Percentiles rank a stretch among this genome's conserved stretches.
phyloP scores from a whole-genome alignment of 345 rosid genomes.

The Hypericum androsaemum region DNA sequence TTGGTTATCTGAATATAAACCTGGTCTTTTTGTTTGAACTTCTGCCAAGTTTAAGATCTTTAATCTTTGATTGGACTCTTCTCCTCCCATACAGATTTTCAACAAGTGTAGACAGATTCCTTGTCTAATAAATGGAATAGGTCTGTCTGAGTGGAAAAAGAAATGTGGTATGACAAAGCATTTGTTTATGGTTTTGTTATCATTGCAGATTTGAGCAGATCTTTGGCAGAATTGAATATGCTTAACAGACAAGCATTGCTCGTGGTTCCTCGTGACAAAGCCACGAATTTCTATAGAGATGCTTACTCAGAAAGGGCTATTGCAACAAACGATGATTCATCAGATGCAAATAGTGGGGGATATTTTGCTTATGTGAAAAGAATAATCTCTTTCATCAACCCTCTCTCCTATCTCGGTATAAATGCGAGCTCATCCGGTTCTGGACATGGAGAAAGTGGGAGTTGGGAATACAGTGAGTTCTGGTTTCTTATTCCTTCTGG shows the following conservation, averaged over 20 bases:
- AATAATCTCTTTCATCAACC: conserved; percentile 57
- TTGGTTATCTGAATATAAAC: too few species aligned
- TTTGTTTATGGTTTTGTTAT: too few species aligned
- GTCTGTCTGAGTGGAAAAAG: too few species aligned
- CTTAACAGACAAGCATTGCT: conserved; percentile 75
- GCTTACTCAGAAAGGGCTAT: conserved; percentile 19
- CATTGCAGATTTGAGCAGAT: conserved; percentile 58
- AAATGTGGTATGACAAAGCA: too few species aligned
- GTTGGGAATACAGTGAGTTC: conserved; percentile 39
- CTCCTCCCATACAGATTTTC: too few species aligned
- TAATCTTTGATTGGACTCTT: too few species aligned
- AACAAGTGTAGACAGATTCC: too few species aligned
- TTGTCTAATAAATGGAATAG: too few species aligned
- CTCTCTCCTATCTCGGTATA: conserved; percentile 64
- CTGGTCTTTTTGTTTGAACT: too few species aligned
- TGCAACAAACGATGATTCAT: conserved; percentile 22
- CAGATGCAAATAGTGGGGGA: conserved; percentile 39
- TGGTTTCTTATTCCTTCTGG: background rate
- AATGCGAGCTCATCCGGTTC: conserved; percentile 33
- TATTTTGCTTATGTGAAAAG: conserved; percentile 49
- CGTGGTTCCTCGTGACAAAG: conserved; percentile 50
- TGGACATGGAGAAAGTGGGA: conserved; percentile 33
- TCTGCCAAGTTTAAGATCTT: too few species aligned
- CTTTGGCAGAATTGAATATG: conserved; percentile 62
- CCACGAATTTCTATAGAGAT: conserved; percentile 28